A percentile compares a stretch with the other conserved stretches of the same genome.
Evolutionary conservation across 208 protist species (phyloP).

Genomic region (Vickermania ingenoplastis): DNA sequence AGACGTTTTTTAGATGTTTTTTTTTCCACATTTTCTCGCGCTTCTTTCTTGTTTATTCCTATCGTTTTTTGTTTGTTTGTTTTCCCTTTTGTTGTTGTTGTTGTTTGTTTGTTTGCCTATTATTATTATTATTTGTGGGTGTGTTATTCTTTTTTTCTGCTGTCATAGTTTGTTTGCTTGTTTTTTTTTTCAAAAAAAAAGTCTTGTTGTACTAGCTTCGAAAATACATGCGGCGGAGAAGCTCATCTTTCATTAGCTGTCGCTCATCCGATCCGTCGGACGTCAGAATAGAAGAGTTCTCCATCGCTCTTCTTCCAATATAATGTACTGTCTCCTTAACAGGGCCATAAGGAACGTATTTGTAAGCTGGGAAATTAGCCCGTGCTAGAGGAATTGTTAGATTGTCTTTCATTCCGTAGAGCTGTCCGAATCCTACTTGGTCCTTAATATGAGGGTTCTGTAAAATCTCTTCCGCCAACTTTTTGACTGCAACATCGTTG

Average conservation of each 20-base stretch:
- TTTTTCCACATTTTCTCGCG: too few species aligned
- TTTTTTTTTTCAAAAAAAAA: too few species aligned
- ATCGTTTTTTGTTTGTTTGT: too few species aligned
- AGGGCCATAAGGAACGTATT: constrained; percentile 96
- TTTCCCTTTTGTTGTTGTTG: too few species aligned
- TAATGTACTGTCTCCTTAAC: constrained; percentile 95
- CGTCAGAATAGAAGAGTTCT: constrained; percentile 86
- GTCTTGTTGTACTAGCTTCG: too few species aligned
- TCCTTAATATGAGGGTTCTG: constrained; percentile 25
- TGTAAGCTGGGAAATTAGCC: constrained; percentile 79
- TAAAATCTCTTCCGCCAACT: constrained; percentile 63
- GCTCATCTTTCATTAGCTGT: constrained; percentile 70
- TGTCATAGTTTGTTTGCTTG: too few species aligned
- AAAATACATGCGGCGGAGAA: constrained; percentile 35
- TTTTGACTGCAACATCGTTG: constrained; percentile 82
- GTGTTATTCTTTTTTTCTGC: too few species aligned
- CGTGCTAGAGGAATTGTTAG: constrained; percentile 88
- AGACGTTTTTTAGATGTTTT: too few species aligned
- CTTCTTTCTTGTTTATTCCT: too few species aligned
- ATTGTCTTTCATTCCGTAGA: constrained; percentile 95
- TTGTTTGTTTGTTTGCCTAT: too few species aligned
- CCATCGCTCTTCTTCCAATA: constrained; percentile 90
- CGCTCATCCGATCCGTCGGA: constrained; percentile 39
- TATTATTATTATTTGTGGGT: too few species aligned
- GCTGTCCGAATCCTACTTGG: constrained; percentile 86